A percentile compares a stretch with the other conserved stretches of the same genome.
Conservation (phyloP, 2,329 filamentous ascomycete genomes). For the Polychaeton citri region DNA sequence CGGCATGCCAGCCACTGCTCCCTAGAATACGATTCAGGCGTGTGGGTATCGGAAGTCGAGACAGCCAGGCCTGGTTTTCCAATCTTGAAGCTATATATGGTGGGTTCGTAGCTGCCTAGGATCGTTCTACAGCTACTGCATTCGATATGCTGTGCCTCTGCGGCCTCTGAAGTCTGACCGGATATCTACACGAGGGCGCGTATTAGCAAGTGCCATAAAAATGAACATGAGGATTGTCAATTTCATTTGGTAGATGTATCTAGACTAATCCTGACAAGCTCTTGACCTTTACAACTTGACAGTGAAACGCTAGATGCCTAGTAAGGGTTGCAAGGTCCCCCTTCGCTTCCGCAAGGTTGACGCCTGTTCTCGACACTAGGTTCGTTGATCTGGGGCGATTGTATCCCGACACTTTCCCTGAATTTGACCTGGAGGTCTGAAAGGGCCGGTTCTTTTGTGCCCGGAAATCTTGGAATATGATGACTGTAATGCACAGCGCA, state of each 20-base stretch:
- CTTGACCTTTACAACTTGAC: conserved; percentile 15
- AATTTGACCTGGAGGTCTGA: conserved; percentile 16
- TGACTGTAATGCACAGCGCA: neutral
- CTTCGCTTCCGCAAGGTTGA: conserved; percentile 11
- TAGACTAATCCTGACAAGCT: conserved; percentile 18
- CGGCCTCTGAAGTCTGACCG: too few species aligned
- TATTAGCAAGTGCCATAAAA: neutral
- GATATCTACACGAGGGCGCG: neutral
- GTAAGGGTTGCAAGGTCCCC: conserved; percentile 12
- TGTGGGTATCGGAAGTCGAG: conserved; percentile 2
- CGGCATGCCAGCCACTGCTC: conserved; percentile 40
- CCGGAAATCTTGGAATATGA: conserved; percentile 3
- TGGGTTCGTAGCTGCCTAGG: neutral
- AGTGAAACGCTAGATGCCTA: conserved; percentile 17
- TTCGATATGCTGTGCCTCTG: too few species aligned
- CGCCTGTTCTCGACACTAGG: conserved; percentile 8
- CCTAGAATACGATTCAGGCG: conserved; percentile 3
- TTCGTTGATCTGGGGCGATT: conserved; percentile 19
- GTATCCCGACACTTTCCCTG: conserved; percentile 22
- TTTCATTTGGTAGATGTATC: conserved; percentile 17
- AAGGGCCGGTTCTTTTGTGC: conserved; percentile 24
- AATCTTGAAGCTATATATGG: conserved; percentile 19
- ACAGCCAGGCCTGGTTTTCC: conserved; percentile 16
- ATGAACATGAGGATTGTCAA: neutral
- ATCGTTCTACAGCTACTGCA: neutral